Base-by-base conservation (phyloP, 306 rosid genomes). In the Lablab purpureus region DNA sequence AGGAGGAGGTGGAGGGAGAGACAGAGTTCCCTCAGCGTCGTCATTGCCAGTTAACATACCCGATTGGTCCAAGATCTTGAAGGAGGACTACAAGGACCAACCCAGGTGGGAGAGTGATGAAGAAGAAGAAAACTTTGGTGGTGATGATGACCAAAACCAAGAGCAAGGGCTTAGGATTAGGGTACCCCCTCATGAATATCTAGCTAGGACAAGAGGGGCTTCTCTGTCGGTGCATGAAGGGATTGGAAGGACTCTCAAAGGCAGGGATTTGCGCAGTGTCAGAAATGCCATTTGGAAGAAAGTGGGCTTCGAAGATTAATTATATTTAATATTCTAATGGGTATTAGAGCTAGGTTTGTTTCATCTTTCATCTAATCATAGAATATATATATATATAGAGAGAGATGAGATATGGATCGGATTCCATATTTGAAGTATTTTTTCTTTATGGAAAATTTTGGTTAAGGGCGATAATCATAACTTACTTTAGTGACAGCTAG, bases 261-360 rank as follows among this genome's bases (percentile, higher is more conserved):
- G 99, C 2, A 87, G 97, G 19, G 99, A 94, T 76, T 77, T 92
- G 83, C 80, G 95, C 50, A 81, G 91, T 40, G 92, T 94, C 23
- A 92, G 99, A 30, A 94, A 94, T 83, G 99, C 97, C 7, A 91
- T 94, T 77, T 94, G 95, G 99, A 83, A 94, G 83, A 87, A 81
- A 76, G 91, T 90, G 7, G 97, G 97, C 15, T 94, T 92, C 69
- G 97, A 94, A 75, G 97, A 85, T 82, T 89, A 72, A 83, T 80
- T 68, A 17, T 30, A 5, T 0, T 58, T 62, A 66, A 41, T 77
- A 43, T 5, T 28, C 37, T 4, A 49, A 3, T 15, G 58, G 30
- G 17, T 34, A 18, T 18, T 62, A 62, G 67, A 28, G 14, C 19
- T 62, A 25, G 37, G 10, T 28, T 28, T 23, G 1, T 18, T 34